A percentile compares a stretch with the other conserved stretches of the same genome.
phyloP scores from a whole-genome alignment of 2,329 filamentous ascomycete species.

The Monilinia vaccinii-corymbosi region DNA sequence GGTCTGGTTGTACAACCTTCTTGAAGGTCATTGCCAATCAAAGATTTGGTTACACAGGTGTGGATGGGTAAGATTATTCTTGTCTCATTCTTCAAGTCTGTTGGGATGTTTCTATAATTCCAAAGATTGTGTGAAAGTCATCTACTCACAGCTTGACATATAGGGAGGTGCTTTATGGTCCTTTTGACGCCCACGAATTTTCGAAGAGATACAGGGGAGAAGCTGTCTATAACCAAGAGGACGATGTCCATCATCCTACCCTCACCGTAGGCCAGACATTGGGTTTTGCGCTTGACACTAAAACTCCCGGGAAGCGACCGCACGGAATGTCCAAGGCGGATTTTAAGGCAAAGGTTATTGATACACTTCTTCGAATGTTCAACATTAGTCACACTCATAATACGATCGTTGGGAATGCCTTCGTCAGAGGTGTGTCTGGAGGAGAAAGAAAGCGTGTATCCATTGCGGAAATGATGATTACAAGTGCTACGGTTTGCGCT shows the following conservation, averaged over 20 bases:
- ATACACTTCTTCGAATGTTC: constrained; percentile 78
- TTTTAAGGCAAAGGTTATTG: constrained; percentile 69
- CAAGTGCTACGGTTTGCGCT: constrained; percentile 62
- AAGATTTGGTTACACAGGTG: constrained; percentile 48
- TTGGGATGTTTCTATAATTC: not conserved
- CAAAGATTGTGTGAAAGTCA: not conserved
- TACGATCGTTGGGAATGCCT: constrained; percentile 76
- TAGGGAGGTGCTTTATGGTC: constrained; percentile 71
- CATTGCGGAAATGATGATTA: constrained; percentile 68
- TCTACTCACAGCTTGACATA: not conserved
- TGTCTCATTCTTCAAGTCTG: not conserved
- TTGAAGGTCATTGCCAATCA: constrained; percentile 46
- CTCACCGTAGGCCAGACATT: constrained; percentile 83
- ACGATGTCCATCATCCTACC: constrained; percentile 75
- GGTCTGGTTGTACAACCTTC: constrained; percentile 43
- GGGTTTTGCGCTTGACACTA: constrained; percentile 74
- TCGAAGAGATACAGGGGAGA: constrained; percentile 66
- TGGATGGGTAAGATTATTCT: constrained; percentile 24
- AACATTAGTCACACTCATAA: constrained; percentile 83
- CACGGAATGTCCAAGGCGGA: constrained; percentile 61
- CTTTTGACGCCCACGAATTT: constrained; percentile 63
- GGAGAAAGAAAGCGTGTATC: constrained; percentile 74
- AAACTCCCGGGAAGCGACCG: constrained; percentile 72
- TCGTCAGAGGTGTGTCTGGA: constrained; percentile 59
- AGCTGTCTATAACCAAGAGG: constrained; percentile 78